Conservation (phyloP, 768 basidiomycete species). For the Tylopilus vinaceipallidus region DNA sequence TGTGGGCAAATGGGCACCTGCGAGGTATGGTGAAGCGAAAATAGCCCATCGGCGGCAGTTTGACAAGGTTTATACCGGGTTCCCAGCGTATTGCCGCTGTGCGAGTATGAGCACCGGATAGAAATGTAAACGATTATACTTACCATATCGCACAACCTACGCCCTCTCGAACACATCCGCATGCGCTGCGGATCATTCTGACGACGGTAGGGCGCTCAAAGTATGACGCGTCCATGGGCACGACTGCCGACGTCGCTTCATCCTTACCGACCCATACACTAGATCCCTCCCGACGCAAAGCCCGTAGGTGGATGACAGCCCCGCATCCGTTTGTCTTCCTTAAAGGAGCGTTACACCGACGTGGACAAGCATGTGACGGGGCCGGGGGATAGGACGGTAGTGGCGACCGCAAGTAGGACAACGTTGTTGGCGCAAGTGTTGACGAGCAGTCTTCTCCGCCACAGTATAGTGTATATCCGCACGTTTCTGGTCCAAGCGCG, state of each 20-base stretch:
- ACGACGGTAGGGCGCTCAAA: conserved; percentile 50
- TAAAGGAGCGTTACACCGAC: neutral
- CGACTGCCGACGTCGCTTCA: conserved; percentile 49
- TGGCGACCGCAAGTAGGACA: conserved; percentile 34
- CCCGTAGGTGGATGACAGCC: conserved; percentile 54
- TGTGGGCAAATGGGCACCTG: conserved; percentile 36
- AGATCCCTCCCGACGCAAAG: conserved; percentile 49
- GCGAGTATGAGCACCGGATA: conserved; percentile 9
- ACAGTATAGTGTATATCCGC: conserved; percentile 41
- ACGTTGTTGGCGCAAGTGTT: conserved; percentile 4
- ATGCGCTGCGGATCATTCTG: conserved; percentile 52
- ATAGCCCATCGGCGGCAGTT: conserved; percentile 49
- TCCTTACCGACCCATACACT: conserved; percentile 60
- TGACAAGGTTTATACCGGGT: conserved; percentile 61
- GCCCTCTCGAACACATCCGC: conserved; percentile 67
- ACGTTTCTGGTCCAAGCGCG: conserved; percentile 18
- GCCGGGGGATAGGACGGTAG: conserved; percentile 35
- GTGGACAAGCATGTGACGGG: conserved; percentile 20
- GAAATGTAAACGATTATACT: conserved; percentile 16
- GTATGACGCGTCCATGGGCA: conserved; percentile 55
- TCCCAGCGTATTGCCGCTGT: conserved; percentile 63
- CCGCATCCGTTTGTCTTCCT: conserved; percentile 58
- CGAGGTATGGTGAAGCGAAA: conserved; percentile 22
- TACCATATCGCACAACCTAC: conserved; percentile 64
- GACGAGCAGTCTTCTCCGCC: conserved; percentile 33